Conservation (phyloP, 2,329 filamentous ascomycete species). For the Passalora sequoiae region DNA sequence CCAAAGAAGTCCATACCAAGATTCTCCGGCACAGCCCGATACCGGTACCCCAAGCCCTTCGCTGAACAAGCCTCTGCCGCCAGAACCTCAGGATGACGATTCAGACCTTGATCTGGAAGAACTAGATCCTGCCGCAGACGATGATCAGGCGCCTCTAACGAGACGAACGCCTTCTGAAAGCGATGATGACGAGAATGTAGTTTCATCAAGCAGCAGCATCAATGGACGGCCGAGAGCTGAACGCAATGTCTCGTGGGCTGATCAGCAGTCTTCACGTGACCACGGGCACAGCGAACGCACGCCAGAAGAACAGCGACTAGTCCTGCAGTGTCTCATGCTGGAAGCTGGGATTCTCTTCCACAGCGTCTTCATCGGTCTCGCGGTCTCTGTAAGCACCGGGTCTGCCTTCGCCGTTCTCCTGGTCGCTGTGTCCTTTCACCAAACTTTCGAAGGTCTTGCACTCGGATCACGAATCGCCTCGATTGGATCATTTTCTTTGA, state of each 20-base stretch:
- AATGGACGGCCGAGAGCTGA: conserved; percentile 13
- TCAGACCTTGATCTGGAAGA: conserved; percentile 34
- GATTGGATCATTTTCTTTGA: conserved; percentile 64
- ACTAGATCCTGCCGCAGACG: conserved; percentile 25
- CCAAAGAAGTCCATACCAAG: conserved; percentile 21
- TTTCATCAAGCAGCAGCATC: conserved; percentile 13
- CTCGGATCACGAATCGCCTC: conserved; percentile 66
- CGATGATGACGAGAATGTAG: conserved; percentile 13
- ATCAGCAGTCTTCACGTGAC: conserved; percentile 8
- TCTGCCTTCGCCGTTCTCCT: conserved; percentile 61
- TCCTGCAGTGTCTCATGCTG: conserved; percentile 68
- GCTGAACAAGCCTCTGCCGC: conserved; percentile 32
- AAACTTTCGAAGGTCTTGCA: conserved; percentile 65
- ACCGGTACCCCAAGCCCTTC: conserved; percentile 9
- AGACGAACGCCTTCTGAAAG: conserved; percentile 11
- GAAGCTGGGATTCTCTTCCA: conserved; percentile 77
- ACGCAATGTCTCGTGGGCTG: conserved; percentile 21
- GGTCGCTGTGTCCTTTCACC: conserved; percentile 66
- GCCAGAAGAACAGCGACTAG: conserved; percentile 54
- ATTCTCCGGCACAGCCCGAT: conserved; percentile 11
- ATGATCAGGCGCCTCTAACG: conserved; percentile 24
- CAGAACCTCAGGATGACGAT: conserved; percentile 29
- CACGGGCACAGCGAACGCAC: conserved; percentile 12
- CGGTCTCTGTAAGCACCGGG: conserved; percentile 63
- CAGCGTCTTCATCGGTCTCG: conserved; percentile 71